Evolutionary conservation across 306 rosid genomes (phyloP).

Genomic region (Lablab purpureus): DNA sequence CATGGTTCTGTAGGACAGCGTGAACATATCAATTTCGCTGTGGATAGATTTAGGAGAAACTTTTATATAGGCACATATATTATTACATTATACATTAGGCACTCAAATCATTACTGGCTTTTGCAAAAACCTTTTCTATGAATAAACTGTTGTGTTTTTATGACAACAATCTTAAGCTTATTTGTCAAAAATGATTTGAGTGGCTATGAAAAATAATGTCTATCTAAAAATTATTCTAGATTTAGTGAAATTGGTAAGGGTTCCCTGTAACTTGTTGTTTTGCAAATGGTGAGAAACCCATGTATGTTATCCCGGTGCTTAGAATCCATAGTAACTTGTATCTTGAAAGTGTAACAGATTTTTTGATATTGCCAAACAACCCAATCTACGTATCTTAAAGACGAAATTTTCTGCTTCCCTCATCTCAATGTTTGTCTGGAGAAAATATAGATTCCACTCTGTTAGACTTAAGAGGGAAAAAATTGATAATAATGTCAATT

Average conservation of each 20-base stretch:
- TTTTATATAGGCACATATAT: constrained; percentile 11
- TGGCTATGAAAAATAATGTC: not conserved
- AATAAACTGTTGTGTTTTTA: not conserved
- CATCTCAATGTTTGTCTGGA: not conserved
- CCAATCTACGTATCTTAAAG: not conserved
- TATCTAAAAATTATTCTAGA: constrained; percentile 25
- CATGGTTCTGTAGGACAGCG: constrained; percentile 9
- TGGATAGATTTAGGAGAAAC: constrained; percentile 33
- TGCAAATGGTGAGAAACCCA: constrained; percentile 27
- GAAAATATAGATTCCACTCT: not conserved
- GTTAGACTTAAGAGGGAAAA: too few relatives aligned
- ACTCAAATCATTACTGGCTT: constrained; percentile 34
- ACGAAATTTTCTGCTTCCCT: not conserved
- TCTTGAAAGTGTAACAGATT: not conserved
- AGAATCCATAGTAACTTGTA: constrained; percentile 9
- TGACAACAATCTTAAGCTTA: not conserved
- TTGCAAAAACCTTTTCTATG: not conserved
- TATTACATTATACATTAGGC: not conserved
- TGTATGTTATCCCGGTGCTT: constrained; percentile 28
- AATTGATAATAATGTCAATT: not conserved
- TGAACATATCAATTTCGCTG: constrained; percentile 30
- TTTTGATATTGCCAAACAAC: not conserved
- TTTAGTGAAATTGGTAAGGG: constrained; percentile 23
- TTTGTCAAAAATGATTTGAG: constrained; percentile 14
- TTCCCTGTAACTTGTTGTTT: constrained; percentile 20